Conservation (phyloP, 352 stramenopile species). For the Phytophthora meadii region DNA sequence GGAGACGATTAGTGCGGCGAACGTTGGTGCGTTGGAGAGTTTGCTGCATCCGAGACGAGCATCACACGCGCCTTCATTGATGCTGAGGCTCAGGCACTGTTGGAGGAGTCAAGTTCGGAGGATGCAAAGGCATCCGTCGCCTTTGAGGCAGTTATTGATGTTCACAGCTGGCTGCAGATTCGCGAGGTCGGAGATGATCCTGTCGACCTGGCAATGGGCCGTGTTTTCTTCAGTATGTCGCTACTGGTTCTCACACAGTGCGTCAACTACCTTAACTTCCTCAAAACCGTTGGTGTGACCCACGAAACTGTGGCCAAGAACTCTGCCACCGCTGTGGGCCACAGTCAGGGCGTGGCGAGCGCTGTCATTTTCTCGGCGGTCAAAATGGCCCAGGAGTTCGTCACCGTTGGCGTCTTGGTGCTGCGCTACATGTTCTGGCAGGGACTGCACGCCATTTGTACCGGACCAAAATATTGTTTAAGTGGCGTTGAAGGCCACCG, state of each 20-base stretch:
- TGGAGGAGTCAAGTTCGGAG: conserved; percentile 54
- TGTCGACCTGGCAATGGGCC: conserved; percentile 36
- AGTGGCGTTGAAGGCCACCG: too few relatives aligned
- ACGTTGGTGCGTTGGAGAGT: too few relatives aligned
- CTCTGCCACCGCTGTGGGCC: conserved; percentile 56
- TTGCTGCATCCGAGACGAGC: conserved; percentile 37
- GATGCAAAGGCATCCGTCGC: conserved; percentile 52
- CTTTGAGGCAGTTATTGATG: conserved; percentile 55
- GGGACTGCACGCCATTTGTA: conserved; percentile 71
- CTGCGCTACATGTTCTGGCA: conserved; percentile 88
- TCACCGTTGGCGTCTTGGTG: conserved; percentile 46
- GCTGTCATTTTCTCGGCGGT: conserved; percentile 71
- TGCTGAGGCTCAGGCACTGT: conserved; percentile 47
- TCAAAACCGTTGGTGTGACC: conserved; percentile 51
- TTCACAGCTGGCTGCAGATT: conserved; percentile 63
- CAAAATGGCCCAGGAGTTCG: conserved; percentile 60
- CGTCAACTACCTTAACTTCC: conserved; percentile 80
- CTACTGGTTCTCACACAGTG: conserved; percentile 79
- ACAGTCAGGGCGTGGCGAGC: conserved; percentile 85
- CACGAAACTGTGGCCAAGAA: conserved; percentile 68
- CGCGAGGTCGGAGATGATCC: conserved; percentile 29
- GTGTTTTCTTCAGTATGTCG: conserved; percentile 81
- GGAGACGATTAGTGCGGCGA: too few relatives aligned
- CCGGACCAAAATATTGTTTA: too few relatives aligned
- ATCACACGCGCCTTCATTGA: conserved; percentile 54